A percentile compares a stretch with the other conserved stretches of the same genome.
These are phyloP conservation scores for Acanthamoeba royreba DNA, from an alignment of 208 protist species.

Conservation along the genomic window DNA sequence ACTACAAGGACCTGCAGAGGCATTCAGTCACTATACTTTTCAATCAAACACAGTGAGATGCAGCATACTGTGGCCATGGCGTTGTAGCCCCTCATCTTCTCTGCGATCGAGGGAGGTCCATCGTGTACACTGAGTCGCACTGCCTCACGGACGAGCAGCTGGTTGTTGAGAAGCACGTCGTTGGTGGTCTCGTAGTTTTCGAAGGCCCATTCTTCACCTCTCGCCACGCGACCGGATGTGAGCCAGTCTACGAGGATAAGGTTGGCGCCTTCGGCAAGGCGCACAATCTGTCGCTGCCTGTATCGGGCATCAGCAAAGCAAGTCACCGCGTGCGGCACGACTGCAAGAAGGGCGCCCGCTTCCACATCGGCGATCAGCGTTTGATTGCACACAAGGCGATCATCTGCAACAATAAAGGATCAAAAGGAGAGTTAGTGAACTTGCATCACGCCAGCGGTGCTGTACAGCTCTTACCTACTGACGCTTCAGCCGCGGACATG, in stretches of 20 bases:
- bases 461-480: no score
- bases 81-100: background rate
- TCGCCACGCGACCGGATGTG: background rate
- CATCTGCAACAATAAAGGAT: no score
- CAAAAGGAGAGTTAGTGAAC: no score
- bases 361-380: background rate
- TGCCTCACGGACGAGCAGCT: background rate
- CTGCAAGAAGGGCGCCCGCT: background rate
- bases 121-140: background rate
- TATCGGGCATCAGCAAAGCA: background rate
- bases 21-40: background rate
- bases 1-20: background rate
- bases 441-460: no score
- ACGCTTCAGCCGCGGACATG: background rate
- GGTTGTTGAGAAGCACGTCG: background rate
- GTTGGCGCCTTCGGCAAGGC: background rate
- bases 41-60: background rate
- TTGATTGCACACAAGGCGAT: background rate
- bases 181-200: background rate
- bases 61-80: conserved; percentile 27
- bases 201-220: background rate
- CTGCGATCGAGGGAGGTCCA: background rate
- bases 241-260: conserved; percentile 1
- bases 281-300: background rate
- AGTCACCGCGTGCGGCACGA: conserved; percentile 7